Conservation (phyloP, 352 stramenopile species). For the Pythium dissotocum region DNA sequence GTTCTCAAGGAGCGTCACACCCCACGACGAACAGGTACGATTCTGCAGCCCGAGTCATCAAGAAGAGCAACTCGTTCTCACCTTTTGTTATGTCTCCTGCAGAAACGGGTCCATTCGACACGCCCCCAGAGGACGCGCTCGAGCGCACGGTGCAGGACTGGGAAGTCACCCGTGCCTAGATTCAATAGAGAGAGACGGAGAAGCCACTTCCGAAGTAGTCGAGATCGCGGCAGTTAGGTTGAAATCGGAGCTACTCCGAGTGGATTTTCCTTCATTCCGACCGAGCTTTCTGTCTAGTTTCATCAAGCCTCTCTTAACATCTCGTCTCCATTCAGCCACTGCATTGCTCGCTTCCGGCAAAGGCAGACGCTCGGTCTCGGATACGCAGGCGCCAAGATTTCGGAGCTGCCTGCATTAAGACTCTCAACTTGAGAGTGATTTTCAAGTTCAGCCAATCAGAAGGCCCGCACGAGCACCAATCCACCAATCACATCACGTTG, state of each 20-base stretch:
- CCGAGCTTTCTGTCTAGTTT: background rate
- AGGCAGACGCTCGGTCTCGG: background rate
- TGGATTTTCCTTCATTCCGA: background rate
- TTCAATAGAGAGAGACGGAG: slow-evolving; percentile 18
- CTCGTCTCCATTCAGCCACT: too few species aligned
- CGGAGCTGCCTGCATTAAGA: background rate
- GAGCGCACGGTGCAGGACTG: slow-evolving; percentile 79
- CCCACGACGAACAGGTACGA: slow-evolving; percentile 71
- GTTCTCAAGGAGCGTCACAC: slow-evolving; percentile 88
- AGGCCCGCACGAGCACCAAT: too few species aligned
- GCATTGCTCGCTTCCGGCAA: too few species aligned
- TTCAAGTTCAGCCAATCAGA: background rate
- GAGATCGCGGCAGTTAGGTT: background rate
- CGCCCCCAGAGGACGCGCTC: slow-evolving; percentile 73
- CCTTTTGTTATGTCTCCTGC: background rate
- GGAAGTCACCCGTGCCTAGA: slow-evolving; percentile 72
- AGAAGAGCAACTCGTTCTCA: background rate
- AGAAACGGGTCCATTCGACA: slow-evolving; percentile 85
- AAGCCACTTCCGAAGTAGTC: background rate
- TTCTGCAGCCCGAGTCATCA: background rate
- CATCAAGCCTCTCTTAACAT: too few species aligned
- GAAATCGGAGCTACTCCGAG: slow-evolving; percentile 5
- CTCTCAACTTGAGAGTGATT: background rate
- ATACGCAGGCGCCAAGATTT: background rate
- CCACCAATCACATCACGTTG: background rate